These are phyloP conservation scores for Xerocomus cyaneibrunnescens DNA, from an alignment of 1,284 basidiomycete species.

Conservation along the genomic window DNA sequence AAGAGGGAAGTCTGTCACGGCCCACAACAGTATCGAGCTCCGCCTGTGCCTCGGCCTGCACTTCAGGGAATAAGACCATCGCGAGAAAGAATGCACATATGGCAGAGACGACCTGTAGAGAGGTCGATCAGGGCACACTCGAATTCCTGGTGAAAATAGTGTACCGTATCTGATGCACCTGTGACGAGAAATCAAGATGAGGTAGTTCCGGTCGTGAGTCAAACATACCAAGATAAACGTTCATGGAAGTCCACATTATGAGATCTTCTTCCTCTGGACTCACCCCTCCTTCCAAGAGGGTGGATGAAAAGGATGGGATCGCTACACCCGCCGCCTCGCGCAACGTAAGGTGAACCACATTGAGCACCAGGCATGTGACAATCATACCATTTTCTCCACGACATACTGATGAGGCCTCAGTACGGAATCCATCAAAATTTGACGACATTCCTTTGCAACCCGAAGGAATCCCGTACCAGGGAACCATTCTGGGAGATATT, in stretches of 20 bases:
- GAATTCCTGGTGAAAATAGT: not conserved
- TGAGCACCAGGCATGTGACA: not conserved
- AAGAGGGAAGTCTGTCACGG: slow-evolving; percentile 16
- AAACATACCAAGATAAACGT: slow-evolving; percentile 15
- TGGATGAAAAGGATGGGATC: slow-evolving; percentile 39
- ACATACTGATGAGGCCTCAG: slow-evolving; percentile 41
- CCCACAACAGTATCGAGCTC: slow-evolving; percentile 30
- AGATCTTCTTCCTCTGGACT: slow-evolving; percentile 24
- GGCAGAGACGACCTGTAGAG: slow-evolving; percentile 37
- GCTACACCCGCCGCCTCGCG: slow-evolving; percentile 40
- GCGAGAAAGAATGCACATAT: slow-evolving; percentile 34
- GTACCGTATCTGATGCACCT: slow-evolving; percentile 30
- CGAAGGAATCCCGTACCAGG: slow-evolving; percentile 48
- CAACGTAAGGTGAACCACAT: not conserved
- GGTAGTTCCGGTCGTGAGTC: not conserved
- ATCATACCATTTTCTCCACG: slow-evolving; percentile 42
- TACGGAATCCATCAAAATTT: slow-evolving; percentile 33
- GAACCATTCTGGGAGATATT: slow-evolving; percentile 48
- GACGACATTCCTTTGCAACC: slow-evolving; percentile 39
- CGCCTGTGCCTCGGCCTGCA: slow-evolving; percentile 23
- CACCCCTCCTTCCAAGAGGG: slow-evolving; percentile 10
- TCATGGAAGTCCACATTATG: slow-evolving; percentile 24
- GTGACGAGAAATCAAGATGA: slow-evolving; percentile 1
- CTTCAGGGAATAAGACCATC: slow-evolving; percentile 27
- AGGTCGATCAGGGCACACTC: not conserved